Evolutionary conservation across 1,284 basidiomycete species (phyloP).

Genomic region (Malassezia nana): DNA sequence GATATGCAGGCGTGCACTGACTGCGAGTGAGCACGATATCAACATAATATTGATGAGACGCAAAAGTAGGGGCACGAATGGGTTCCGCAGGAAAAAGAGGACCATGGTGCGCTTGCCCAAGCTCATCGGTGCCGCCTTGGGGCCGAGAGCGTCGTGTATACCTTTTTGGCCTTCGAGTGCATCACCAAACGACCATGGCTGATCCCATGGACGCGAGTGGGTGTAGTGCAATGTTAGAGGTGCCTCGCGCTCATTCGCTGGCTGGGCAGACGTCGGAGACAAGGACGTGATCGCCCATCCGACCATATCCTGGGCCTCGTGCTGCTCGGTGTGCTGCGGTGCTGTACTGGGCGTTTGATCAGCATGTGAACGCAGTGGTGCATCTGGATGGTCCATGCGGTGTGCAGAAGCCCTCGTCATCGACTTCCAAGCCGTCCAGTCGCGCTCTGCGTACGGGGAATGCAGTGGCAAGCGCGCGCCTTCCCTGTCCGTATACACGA

Average conservation of each 20-base stretch:
- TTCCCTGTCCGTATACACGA: neutral
- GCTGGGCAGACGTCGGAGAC: neutral
- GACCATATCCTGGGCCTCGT: neutral
- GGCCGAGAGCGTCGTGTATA: too few species aligned
- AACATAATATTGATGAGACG: constrained; percentile 73
- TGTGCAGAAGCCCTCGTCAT: neutral
- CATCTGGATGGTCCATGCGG: neutral
- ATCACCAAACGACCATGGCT: constrained; percentile 10
- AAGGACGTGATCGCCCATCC: neutral
- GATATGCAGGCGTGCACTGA: constrained; percentile 65
- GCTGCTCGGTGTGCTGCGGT: neutral
- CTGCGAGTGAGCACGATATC: constrained; percentile 65
- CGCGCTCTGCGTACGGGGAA: neutral
- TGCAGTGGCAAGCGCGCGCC: neutral
- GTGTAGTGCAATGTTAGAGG: neutral
- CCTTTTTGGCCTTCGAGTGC: neutral
- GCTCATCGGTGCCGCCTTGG: neutral
- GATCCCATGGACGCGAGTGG: constrained; percentile 2
- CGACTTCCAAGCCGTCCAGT: neutral
- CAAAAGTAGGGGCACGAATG: constrained; percentile 58
- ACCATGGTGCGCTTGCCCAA: constrained; percentile 37
- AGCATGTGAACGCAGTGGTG: neutral
- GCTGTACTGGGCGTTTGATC: neutral
- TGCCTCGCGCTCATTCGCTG: neutral
- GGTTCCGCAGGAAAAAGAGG: constrained; percentile 42